A percentile compares a stretch with the other conserved stretches of the same genome.
Evolutionary conservation across 441 rosid species (phyloP).

Genomic region (Melastoma candidum): DNA sequence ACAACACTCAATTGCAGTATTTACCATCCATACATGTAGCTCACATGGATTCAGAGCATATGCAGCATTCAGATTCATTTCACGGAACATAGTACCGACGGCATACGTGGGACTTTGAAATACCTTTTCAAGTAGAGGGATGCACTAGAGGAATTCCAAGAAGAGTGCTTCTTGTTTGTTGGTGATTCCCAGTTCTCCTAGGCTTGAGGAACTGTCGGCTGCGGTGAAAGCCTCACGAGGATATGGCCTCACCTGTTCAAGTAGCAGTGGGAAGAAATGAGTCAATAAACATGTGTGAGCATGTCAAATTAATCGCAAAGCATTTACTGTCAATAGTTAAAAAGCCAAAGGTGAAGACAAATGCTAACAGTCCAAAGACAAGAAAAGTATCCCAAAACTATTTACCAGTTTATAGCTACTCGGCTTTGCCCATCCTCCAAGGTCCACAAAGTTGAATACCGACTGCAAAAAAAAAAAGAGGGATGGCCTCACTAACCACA

Average conservation of each 20-base stretch:
- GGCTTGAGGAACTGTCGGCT: constrained; percentile 38
- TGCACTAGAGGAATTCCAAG: constrained; percentile 47
- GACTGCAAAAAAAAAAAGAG: constrained; percentile 27
- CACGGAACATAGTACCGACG: too few species aligned
- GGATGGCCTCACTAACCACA: background rate
- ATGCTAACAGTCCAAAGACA: background rate
- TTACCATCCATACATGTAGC: too few species aligned
- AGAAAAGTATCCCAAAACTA: constrained; percentile 2
- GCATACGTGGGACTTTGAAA: too few species aligned
- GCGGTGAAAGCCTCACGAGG: constrained; percentile 50
- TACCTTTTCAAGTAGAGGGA: too few species aligned
- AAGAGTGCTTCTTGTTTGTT: constrained; percentile 72
- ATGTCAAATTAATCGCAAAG: background rate
- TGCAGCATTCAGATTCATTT: too few species aligned
- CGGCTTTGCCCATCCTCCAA: constrained; percentile 47
- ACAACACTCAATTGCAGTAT: too few species aligned
- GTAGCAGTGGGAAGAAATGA: constrained; percentile 6
- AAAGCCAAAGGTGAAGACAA: background rate
- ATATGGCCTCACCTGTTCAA: constrained; percentile 63
- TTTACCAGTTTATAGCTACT: constrained; percentile 73
- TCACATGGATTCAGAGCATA: too few species aligned
- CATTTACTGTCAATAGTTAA: background rate
- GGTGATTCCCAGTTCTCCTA: constrained; percentile 58
- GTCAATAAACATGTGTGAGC: background rate
- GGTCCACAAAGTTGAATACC: constrained; percentile 69